A percentile compares a stretch with the other conserved stretches of the same genome.
phyloP scores from a whole-genome alignment of 805 yeast species.

The Suhomyces emberorum region DNA sequence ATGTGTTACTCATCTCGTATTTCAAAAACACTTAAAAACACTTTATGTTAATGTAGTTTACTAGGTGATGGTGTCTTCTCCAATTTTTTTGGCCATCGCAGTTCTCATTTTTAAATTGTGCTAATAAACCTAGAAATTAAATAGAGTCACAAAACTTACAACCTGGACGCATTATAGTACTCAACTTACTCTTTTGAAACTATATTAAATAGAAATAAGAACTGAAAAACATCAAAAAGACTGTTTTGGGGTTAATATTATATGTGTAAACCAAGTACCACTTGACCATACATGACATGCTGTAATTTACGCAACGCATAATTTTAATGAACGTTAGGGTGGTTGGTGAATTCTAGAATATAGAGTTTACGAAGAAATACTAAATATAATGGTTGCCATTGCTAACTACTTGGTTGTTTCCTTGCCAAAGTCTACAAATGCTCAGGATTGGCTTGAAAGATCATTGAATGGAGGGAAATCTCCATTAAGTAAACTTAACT shows the following conservation, averaged over 20 bases:
- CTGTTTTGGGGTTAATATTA: too few relatives aligned
- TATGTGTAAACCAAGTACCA: not conserved
- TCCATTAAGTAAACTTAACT: constrained; percentile 52
- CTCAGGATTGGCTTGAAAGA: constrained; percentile 53
- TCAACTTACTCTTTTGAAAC: too few relatives aligned
- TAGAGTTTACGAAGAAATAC: too few relatives aligned
- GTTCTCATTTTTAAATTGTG: not conserved
- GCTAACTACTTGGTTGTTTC: constrained; percentile 51
- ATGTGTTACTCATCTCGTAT: constrained; percentile 51
- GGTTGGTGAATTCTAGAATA: too few relatives aligned
- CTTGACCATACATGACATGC: not conserved
- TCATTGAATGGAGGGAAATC: constrained; percentile 55
- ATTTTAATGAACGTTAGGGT: too few relatives aligned
- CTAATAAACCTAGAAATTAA: too few relatives aligned
- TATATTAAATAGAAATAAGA: too few relatives aligned
- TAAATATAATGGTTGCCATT: constrained; percentile 1
- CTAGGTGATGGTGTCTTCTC: too few relatives aligned
- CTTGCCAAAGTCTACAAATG: constrained; percentile 50
- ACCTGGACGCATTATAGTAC: too few relatives aligned
- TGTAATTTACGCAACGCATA: constrained; percentile 2
- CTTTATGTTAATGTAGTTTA: not conserved
- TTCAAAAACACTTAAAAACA: constrained; percentile 7
- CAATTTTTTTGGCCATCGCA: not conserved
- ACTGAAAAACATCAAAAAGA: too few relatives aligned
- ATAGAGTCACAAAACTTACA: too few relatives aligned